Evolutionary conservation across 495 filamentous ascomycete genomes (phyloP).

Genomic region (Rhypophila decipiens): DNA sequence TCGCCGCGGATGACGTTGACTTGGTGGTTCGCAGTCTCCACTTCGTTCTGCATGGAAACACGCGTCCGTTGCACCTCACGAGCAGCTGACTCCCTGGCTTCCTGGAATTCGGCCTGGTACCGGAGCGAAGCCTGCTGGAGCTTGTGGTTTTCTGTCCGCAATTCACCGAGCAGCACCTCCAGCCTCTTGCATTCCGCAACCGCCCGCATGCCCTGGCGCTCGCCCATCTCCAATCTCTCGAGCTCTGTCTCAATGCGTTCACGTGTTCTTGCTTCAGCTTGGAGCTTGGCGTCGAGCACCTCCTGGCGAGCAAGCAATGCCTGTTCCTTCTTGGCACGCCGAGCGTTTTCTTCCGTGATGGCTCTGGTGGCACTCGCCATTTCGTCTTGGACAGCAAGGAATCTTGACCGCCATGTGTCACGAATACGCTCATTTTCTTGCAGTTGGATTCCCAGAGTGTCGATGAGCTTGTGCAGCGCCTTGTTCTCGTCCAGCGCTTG

Average conservation of each 20-base stretch:
- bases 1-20: constrained; percentile 72
- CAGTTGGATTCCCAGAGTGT: constrained; percentile 64
- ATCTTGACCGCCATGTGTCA: constrained; percentile 70
- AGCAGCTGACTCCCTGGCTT: constrained; percentile 68
- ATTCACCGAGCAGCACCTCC: constrained; percentile 54
- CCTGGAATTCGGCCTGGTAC: constrained; percentile 76
- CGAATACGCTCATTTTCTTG: constrained; percentile 77
- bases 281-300: constrained; percentile 68
- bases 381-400: constrained; percentile 75
- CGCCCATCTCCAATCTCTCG: constrained; percentile 64
- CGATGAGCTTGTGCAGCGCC: constrained; percentile 58
- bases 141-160: constrained; percentile 63
- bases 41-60: constrained; percentile 68
- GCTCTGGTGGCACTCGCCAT: constrained; percentile 72
- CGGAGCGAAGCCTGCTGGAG: constrained; percentile 57
- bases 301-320: constrained; percentile 68
- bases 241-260: constrained; percentile 78
- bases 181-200: constrained; percentile 54
- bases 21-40: constrained; percentile 75
- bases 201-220: constrained; percentile 58
- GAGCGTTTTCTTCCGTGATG: constrained; percentile 71
- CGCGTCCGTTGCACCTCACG: constrained; percentile 73
- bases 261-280: constrained; percentile 67
- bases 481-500: constrained; percentile 38
- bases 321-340: constrained; percentile 66